Base-by-base conservation (phyloP, 257 asterid species). In the Salvia miltiorrhiza region DNA sequence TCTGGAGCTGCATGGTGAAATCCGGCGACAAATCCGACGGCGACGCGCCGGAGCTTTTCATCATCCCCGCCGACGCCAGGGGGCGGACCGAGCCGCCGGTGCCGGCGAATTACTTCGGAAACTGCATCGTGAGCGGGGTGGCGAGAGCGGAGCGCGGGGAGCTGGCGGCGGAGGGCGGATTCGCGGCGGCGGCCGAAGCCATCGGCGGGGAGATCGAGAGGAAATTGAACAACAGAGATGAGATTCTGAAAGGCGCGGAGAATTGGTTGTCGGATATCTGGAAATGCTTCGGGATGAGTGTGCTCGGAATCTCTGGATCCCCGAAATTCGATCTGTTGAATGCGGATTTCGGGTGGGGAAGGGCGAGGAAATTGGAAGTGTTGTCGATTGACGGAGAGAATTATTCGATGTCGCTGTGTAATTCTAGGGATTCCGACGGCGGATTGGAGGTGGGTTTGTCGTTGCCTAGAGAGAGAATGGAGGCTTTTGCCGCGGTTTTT, bases 361-460 rank as follows among this genome's bases (percentile, higher is more conserved):
- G 39, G 48, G 79, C 87, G 20, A 54, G 3, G 17, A 79, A 72
- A 33, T 8, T 72, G 41, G 85, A 80, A 20, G 76, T 55, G 14
- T 17, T 64, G 52, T 74, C 83, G 4, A 72, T 77, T 21, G 74
- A 66, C 7, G 70, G 33, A 33, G 74, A 71, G 39, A 57, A 48
- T 7, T 60, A 73, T 53, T 35, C 73, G 2, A 37, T 83, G 2
- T 80, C 85, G 8, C 37, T 77, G 30, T 69, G 79, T 10, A 79
- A 77, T 16, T 59, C 70, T 0, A 30, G 79, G 24, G 81, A 75
- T 11, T 39, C 20, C 2, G 63, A 11, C 0, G 78, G 78, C 0
- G 87, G 81, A 4, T 77, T 83, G 59, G 87, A 83, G 74, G 33
- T 82, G 2, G 87, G 85, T 0, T 61, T 83, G 67, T 58, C 81